Conservation (phyloP, 495 filamentous ascomycete genomes). For the Podospora pseudocomata region DNA sequence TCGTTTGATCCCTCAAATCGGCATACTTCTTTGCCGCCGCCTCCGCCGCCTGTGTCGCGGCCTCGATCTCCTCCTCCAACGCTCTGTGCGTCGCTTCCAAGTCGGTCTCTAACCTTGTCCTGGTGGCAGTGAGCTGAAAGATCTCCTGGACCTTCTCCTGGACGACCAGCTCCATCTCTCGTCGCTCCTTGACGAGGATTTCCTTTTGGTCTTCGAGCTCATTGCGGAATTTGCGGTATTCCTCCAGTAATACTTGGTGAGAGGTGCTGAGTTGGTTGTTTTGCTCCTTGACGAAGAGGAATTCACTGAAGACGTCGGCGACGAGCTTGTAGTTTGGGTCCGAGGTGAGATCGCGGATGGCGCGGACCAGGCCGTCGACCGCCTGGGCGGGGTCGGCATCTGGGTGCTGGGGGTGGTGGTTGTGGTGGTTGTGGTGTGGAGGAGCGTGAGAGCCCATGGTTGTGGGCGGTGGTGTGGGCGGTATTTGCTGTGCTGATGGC, state of each 20-base stretch:
- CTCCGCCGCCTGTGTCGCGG: conserved; percentile 23
- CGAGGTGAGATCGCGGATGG: conserved; percentile 36
- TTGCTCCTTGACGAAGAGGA: conserved; percentile 38
- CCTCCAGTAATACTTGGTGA: conserved; percentile 33
- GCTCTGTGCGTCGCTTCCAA: conserved; percentile 25
- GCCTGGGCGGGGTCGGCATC: conserved; percentile 30
- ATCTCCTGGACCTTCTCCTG: conserved; percentile 32
- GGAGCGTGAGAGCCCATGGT: conserved; percentile 10
- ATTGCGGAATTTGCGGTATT: conserved; percentile 36
- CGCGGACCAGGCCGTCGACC: conserved; percentile 36
- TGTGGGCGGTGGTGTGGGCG: not conserved
- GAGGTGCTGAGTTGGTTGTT: conserved; percentile 34
- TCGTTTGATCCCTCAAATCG: conserved; percentile 11
- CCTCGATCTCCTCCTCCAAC: conserved; percentile 21
- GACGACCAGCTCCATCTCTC: conserved; percentile 28
- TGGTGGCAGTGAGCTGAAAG: conserved; percentile 25
- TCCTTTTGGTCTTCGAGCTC: conserved; percentile 34
- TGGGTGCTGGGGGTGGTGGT: conserved; percentile 14
- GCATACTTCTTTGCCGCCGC: conserved; percentile 14
- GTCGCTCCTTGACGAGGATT: conserved; percentile 28
- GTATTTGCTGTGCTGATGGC: not conserved
- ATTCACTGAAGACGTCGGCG: conserved; percentile 39
- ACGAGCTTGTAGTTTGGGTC: conserved; percentile 40
- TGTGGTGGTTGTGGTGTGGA: conserved; percentile 4
- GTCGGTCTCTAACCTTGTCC: conserved; percentile 26